Percentiles rank a stretch among this genome's conserved stretches.
Evolutionary conservation across 1,284 basidiomycete species (phyloP).

Genomic region (Melanopsichium pennsylvanicum): DNA sequence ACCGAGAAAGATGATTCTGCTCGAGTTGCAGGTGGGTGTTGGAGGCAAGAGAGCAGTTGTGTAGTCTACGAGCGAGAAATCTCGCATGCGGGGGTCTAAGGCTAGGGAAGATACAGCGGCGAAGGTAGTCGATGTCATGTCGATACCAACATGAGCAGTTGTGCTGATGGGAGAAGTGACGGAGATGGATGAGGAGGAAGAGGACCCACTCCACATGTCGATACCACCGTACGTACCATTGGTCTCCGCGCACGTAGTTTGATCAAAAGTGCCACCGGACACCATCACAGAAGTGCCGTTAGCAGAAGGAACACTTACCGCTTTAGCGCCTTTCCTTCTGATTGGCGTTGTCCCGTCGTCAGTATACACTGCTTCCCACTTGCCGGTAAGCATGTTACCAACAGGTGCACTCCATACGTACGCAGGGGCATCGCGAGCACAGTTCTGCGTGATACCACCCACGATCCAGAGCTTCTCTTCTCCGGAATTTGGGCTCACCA

Average conservation of each 20-base stretch:
- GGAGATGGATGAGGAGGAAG: neutral
- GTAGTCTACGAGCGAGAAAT: constrained; percentile 59
- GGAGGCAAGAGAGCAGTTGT: constrained; percentile 39
- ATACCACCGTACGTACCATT: constrained; percentile 29
- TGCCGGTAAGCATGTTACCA: constrained; percentile 20
- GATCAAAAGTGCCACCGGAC: constrained; percentile 25
- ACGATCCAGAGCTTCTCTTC: constrained; percentile 49
- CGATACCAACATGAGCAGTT: constrained; percentile 17
- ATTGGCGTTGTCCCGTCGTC: constrained; percentile 8
- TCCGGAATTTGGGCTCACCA: constrained; percentile 9
- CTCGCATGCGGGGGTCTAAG: constrained; percentile 30
- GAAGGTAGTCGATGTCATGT: constrained; percentile 4
- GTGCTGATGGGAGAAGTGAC: neutral
- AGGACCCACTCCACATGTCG: constrained; percentile 27
- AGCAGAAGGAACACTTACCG: constrained; percentile 11
- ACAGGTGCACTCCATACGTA: constrained; percentile 39
- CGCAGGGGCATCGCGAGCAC: constrained; percentile 39
- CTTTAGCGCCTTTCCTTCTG: constrained; percentile 25
- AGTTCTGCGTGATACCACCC: constrained; percentile 57
- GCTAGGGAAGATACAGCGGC: constrained; percentile 22
- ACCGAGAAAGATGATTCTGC: constrained; percentile 61
- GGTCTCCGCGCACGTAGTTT: constrained; percentile 10
- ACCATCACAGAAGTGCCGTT: constrained; percentile 24
- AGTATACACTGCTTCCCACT: constrained; percentile 22
- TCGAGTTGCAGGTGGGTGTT: constrained; percentile 15